Evolutionary conservation across 106 monocot species (phyloP).

Genomic region (Apostasia shenzhenica): DNA sequence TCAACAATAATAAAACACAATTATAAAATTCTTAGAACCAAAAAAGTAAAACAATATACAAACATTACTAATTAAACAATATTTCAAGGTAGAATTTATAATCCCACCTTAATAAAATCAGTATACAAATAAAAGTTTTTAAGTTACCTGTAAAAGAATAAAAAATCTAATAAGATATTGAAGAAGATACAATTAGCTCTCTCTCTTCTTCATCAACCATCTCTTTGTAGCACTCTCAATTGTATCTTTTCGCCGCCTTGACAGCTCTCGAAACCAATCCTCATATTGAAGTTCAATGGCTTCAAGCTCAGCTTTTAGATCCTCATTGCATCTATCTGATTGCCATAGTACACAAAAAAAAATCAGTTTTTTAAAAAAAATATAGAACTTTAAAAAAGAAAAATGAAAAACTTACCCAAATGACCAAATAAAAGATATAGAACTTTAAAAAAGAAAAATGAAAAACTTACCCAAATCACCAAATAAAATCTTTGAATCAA

Average conservation of each 20-base stretch:
- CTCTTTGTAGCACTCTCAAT: slow-evolving; percentile 41
- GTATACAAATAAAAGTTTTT: no score
- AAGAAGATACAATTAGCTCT: slow-evolving; percentile 17
- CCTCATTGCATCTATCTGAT: slow-evolving; percentile 24
- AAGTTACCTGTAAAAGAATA: not conserved
- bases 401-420: not conserved
- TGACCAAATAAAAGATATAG: no score
- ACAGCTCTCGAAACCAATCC: slow-evolving; percentile 31
- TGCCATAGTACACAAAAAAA: not conserved
- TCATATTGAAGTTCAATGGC: slow-evolving; percentile 48
- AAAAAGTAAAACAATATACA: no score
- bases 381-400: not conserved
- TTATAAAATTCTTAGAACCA: no score
- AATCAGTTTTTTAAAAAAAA: not conserved
- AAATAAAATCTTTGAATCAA: slow-evolving; percentile 19
- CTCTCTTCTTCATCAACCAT: slow-evolving; percentile 36
- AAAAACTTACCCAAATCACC: not conserved
- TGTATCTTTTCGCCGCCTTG: slow-evolving; percentile 45
- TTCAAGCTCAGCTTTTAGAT: slow-evolving; percentile 41
- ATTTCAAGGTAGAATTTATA: no score
- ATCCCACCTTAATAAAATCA: no score
- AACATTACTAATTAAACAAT: no score
- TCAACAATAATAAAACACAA: no score
- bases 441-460: not conserved
- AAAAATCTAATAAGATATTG: not conserved